Evolutionary conservation across 2,329 filamentous ascomycete species (phyloP).

Genomic region (Phaeophleospora eucalypticola): DNA sequence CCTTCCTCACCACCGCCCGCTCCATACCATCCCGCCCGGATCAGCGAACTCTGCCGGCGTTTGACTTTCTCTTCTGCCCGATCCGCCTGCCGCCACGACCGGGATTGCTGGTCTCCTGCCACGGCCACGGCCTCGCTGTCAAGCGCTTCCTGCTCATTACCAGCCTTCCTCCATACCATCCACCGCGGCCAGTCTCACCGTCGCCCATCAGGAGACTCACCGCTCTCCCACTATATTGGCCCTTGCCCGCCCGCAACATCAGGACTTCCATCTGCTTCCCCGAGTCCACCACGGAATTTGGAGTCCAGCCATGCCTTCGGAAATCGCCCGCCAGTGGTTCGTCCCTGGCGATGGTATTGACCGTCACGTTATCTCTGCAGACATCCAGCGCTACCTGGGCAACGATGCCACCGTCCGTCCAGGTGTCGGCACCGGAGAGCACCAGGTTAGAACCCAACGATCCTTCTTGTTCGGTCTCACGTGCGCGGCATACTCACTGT

Average conservation of each 20-base stretch:
- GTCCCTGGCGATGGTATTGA: slow-evolving; percentile 48
- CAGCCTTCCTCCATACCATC: slow-evolving; percentile 4
- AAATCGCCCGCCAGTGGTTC: slow-evolving; percentile 46
- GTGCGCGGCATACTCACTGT: slow-evolving; percentile 17
- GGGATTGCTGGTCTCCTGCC: slow-evolving; percentile 14
- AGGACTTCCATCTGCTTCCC: neutral
- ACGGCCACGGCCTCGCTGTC: slow-evolving; percentile 11
- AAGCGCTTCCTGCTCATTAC: neutral
- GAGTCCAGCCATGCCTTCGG: slow-evolving; percentile 27
- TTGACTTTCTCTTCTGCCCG: slow-evolving; percentile 12
- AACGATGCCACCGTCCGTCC: slow-evolving; percentile 49
- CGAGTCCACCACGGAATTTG: neutral
- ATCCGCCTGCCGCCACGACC: slow-evolving; percentile 10
- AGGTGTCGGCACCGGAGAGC: slow-evolving; percentile 42
- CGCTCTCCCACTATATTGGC: neutral
- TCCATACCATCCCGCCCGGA: slow-evolving; percentile 5
- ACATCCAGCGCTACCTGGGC: slow-evolving; percentile 50
- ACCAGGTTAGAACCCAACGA: slow-evolving; percentile 37
- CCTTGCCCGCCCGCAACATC: neutral
- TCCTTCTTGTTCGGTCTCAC: slow-evolving; percentile 7
- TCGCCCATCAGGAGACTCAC: neutral
- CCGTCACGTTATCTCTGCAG: slow-evolving; percentile 49
- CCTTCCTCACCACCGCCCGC: neutral
- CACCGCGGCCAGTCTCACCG: neutral
- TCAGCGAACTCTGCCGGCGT: slow-evolving; percentile 14